These are phyloP conservation scores for Coniochaeta sp. DNA, from an alignment of 2,329 filamentous ascomycete species.

Conservation along the genomic window DNA sequence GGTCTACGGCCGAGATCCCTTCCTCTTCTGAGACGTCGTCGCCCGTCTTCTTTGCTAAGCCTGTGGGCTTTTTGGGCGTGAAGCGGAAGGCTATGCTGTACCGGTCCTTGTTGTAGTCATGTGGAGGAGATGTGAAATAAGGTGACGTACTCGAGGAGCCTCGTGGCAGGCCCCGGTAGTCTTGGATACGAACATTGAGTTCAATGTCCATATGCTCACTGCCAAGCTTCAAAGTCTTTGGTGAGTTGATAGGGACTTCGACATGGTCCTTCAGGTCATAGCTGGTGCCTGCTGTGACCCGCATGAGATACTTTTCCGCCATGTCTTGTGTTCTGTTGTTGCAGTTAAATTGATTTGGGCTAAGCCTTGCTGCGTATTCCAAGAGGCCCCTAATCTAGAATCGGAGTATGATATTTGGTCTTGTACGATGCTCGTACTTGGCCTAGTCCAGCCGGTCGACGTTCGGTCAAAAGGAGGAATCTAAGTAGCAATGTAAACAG, in stretches of 20 bases:
- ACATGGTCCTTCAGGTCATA: conserved; percentile 71
- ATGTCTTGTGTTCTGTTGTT: conserved; percentile 22
- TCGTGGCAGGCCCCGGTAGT: conserved; percentile 62
- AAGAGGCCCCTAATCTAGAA: neutral
- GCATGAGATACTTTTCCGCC: conserved; percentile 70
- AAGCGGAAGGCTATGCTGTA: conserved; percentile 81
- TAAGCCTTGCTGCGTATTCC: too few relatives aligned
- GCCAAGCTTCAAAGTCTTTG: conserved; percentile 54
- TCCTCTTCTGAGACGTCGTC: conserved; percentile 15
- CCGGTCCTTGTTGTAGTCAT: conserved; percentile 62
- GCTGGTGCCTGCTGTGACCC: conserved; percentile 70
- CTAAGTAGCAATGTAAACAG: neutral
- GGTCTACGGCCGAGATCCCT: conserved; percentile 60
- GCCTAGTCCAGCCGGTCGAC: too few relatives aligned
- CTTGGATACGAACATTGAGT: conserved; percentile 66
- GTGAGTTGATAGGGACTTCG: conserved; percentile 67
- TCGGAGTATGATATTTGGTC: neutral
- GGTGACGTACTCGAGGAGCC: conserved; percentile 60
- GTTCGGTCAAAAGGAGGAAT: too few relatives aligned
- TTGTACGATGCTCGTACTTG: neutral
- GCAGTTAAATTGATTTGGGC: too few relatives aligned
- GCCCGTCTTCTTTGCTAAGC: conserved; percentile 9
- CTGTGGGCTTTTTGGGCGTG: conserved; percentile 49
- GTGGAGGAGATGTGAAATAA: conserved; percentile 69
- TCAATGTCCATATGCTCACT: conserved; percentile 57